A percentile compares a stretch with the other conserved stretches of the same genome.
Conservation (phyloP, 495 filamentous ascomycete genomes). For the Daldinia childiae region DNA sequence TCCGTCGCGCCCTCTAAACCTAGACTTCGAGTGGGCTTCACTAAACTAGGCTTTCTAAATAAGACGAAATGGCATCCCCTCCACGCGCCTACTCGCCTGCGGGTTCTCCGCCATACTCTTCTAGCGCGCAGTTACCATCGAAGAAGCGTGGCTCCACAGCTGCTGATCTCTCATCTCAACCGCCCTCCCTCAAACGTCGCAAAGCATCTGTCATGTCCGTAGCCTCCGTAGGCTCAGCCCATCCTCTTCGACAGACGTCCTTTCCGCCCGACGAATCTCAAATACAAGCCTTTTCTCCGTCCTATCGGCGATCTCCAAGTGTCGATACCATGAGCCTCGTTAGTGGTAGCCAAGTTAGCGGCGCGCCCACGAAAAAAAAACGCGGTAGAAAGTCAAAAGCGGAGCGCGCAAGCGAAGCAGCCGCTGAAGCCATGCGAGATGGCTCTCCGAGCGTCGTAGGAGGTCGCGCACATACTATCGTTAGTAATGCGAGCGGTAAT, state of each 20-base stretch:
- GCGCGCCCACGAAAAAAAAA: constrained; percentile 64
- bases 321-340: constrained; percentile 71
- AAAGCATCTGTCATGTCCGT: constrained; percentile 68
- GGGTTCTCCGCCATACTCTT: constrained; percentile 63
- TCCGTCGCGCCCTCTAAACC: constrained; percentile 15
- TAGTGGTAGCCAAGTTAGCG: constrained; percentile 70
- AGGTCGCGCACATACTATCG: constrained; percentile 59
- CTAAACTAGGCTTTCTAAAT: constrained; percentile 18
- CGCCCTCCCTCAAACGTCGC: constrained; percentile 66
- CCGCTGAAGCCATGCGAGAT: constrained; percentile 47
- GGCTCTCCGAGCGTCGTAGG: constrained; percentile 57
- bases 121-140: constrained; percentile 59
- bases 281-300: constrained; percentile 50
- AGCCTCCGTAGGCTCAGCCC: constrained; percentile 61
- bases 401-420: constrained; percentile 61
- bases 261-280: constrained; percentile 72
- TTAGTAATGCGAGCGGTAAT: constrained; percentile 54
- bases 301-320: constrained; percentile 69
- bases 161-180: constrained; percentile 50
- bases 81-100: constrained; percentile 57
- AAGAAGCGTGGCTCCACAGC: constrained; percentile 68
- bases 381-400: constrained; percentile 74
- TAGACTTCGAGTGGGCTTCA: constrained; percentile 19
- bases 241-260: constrained; percentile 89
- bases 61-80: constrained; percentile 68